Base-by-base conservation (phyloP, 331 rosid genomes). In the Prunus yedoensis region DNA sequence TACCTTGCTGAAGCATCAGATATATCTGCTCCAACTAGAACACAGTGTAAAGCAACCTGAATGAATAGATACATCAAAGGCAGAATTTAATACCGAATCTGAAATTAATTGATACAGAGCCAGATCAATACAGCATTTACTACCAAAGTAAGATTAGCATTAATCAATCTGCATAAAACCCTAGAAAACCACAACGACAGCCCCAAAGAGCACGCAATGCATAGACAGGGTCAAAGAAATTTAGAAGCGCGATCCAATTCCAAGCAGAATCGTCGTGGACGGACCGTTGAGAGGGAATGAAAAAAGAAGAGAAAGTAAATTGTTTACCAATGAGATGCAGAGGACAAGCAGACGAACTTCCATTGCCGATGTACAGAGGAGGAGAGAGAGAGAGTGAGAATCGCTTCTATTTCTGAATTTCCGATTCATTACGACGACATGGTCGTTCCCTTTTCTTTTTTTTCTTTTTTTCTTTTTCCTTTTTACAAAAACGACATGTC, bases 1-100 rank as follows among this genome's bases (percentile, higher is more conserved):
- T 87, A 91, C 98, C 61, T 75, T 79, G 80, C 74, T 23, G 90
- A 82, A 76, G 73, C 21, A 76, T 63, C 78, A 0, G 86, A 82
- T 58, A 76, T 57, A 82, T 74, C 80, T 28, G 83, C 86, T 61
- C 68, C 76, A 50, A 58, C 61, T 74, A 73, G 49, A 46, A 72
- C 74, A 68, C 43, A 69, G 12, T 21, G 76, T 60, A 79, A 80
- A 62, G 85, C 56, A 86, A 88, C 83, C 97, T 91, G 86, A 62
- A 83, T 45, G 21, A 65, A 65, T 43, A 27, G 68, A 77, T 63
- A 11, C 23, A 68, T 60, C 46, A 74, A 71, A 74, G 52, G 38
- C 74, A 27, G 45, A 82, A 71, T 17, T 59, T 11, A 38, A 83
- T n/a, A 27, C 70, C 25, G 3, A 51, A 63, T 65, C 70, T 57